Evolutionary conservation across 108 stramenopile species (phyloP).

Genomic region (Cafeteria roenbergensis): DNA sequence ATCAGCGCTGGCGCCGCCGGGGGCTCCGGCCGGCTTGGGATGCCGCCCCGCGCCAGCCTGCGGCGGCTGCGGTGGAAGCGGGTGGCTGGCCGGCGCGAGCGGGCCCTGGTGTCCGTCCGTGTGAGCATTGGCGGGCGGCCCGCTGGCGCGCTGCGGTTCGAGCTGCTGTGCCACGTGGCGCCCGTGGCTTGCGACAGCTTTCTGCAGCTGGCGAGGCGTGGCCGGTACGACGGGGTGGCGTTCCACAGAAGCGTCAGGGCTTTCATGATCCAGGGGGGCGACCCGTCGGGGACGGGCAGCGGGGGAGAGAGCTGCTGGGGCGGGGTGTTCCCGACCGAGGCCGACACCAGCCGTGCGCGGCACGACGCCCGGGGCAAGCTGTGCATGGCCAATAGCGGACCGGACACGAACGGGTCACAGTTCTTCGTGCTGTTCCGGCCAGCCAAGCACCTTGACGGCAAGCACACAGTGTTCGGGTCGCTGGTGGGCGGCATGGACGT

Average conservation of each 20-base stretch:
- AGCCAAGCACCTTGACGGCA: constrained; percentile 29
- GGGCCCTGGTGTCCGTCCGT: too few species aligned
- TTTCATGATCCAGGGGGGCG: constrained; percentile 42
- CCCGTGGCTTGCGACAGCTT: constrained; percentile 32
- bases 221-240: constrained; percentile 24
- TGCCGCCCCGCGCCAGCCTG: too few species aligned
- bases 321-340: constrained; percentile 38
- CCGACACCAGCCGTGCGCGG: constrained; percentile 53
- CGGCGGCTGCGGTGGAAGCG: too few species aligned
- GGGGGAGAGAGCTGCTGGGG: constrained; percentile 31
- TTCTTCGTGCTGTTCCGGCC: constrained; percentile 57
- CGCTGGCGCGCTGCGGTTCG: too few species aligned
- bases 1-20: too few species aligned
- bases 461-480: constrained; percentile 31
- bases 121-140: too few species aligned
- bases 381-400: constrained; percentile 59
- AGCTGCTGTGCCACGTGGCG: constrained; percentile 29
- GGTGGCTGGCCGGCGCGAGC: too few species aligned
- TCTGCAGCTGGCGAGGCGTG: constrained; percentile 6
- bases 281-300: constrained; percentile 34
- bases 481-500: constrained; percentile 19
- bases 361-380: constrained; percentile 30
- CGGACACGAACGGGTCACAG: constrained; percentile 73
- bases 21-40: too few species aligned
- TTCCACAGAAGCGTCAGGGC: constrained; percentile 31